Evolutionary conservation across 371 early-diverging fungal species (phyloP), one percentile per base, ranked within the genome.

Genomic region (Lichtheimia corymbifera): DNA sequence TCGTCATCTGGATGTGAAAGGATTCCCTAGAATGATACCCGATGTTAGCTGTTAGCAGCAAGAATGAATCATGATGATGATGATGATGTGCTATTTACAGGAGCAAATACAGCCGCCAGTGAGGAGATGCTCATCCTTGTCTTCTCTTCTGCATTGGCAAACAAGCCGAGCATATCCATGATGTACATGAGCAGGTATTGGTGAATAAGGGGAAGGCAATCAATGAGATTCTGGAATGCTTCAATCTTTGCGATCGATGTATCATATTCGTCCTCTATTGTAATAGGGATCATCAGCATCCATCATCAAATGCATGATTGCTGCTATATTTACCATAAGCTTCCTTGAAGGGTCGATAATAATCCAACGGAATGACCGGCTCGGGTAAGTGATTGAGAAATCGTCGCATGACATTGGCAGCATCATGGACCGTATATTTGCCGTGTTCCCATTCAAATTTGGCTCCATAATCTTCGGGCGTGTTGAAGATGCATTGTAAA

Each of bases 21-120:
- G 14, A 86, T 72, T n/a, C 77, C 79, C 58, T 77, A 41, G 7
- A 1, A 41, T 9, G 12, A 22, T 22, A 22, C 2, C n/a, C 17
- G 2, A 27, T 53, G n/a, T 9, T 17, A 41, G 35, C 5, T 5
- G 22, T 17, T 5, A 41, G 3, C 0, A 18, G 4, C 35, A 35
- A 35, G 11, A 9, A 6, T 35, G 6, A 35, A 35, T 9, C 35
- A 35, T 35, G 28, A 28, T 28, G 2, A 22, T n/a, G n/a, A n/a
- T n/a, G n/a, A 0, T 28, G 2, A 11, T 35, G 11, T 35, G 9
- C 22, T 47, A 28, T 55, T 68, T 69, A 77, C 78, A 41, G 88
- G 88, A 41, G 86, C 79, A 73, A 88, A 88, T 17, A 85, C 80
- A n/a, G 83, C 77, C 6, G 88, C 83, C 20, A 88, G 53, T 43